Evolutionary conservation across 2,329 filamentous ascomycete species (phyloP), one percentile per base, ranked within the genome.

Genomic region (Mariannaea sp.): DNA sequence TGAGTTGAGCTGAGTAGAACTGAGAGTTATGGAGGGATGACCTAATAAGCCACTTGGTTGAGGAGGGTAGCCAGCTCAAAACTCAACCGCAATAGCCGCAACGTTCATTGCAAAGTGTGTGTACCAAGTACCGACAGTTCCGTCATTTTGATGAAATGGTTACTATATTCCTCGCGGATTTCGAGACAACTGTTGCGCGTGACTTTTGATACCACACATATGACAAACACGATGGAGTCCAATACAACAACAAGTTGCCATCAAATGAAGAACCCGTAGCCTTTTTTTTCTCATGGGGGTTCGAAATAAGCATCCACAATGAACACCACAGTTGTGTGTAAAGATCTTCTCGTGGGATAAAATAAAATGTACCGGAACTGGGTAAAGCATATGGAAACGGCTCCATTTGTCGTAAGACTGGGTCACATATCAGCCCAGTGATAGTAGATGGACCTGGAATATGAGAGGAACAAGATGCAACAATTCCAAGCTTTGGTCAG

Each of bases 341-440:
- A 22, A 19, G 38, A 22, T n/a, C 22, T 48, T 32, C 20, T 53
- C 17, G 38, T 27, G 49, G 45, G 35, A 39, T 49, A 14, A 29
- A 43, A n/a, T 42, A 26, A 22, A 19, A n/a, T 29, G 38, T 26
- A 16, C 26, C 12, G 35, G n/a, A 30, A n/a, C 40, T 14, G 10
- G 17, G 30, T 53, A 29, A 33, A 48, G 19, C 17, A 48, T n/a
- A 53, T 45, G 40, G 51, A 38, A 33, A 33, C 39, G 44, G 35
- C 16, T 39, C 55, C 49, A 41, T 57, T 16, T 13, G 49, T 57
- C 47, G 55, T 55, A 39, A 59, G 53, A 59, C 51, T 39, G 48
- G 19, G 44, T 32, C 42, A 29, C 44, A 44, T 49, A 47, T 54
- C 44, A 41, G 56, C 39, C 45, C 43, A 56, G 47, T 19, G 26